Evolutionary conservation across 257 asterid species (phyloP).

Genomic region (Solanum microdontum): DNA sequence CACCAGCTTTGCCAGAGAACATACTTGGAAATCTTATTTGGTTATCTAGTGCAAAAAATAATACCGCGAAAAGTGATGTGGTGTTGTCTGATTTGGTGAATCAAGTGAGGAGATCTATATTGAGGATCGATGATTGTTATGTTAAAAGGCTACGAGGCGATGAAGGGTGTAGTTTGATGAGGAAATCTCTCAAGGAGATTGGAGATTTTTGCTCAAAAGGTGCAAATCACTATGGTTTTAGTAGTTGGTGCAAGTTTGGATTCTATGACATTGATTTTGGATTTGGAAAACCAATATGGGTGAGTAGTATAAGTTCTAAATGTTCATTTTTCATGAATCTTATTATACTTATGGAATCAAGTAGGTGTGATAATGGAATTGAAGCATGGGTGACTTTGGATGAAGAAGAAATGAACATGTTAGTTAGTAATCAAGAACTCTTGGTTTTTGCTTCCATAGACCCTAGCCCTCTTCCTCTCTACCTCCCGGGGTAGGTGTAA

Average conservation of each 20-base stretch:
- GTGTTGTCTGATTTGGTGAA: conserved; percentile 22
- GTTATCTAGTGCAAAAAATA: conserved; percentile 35
- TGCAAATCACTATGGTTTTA: conserved; percentile 41
- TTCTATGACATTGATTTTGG: conserved; percentile 67
- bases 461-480: conserved; percentile 36
- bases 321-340: conserved; percentile 49
- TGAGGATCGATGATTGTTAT: conserved; percentile 23
- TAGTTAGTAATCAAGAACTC: conserved; percentile 32
- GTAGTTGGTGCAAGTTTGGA: conserved; percentile 72
- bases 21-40: conserved; percentile 59
- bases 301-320: conserved; percentile 42
- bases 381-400: conserved; percentile 93
- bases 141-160: conserved; percentile 32
- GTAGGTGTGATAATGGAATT: conserved; percentile 41
- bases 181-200: conserved; percentile 30
- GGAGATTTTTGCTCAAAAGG: conserved; percentile 26
- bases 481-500: background rate
- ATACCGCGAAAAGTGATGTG: background rate
- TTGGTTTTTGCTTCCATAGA: conserved; percentile 22
- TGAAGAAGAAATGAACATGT: conserved; percentile 39
- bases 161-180: conserved; percentile 30
- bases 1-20: conserved; percentile 22
- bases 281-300: conserved; percentile 76
- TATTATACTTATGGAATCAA: conserved; percentile 33
- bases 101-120: conserved; percentile 23